Conservation (phyloP, 768 basidiomycete species). For the Tricholoma terreum region DNA sequence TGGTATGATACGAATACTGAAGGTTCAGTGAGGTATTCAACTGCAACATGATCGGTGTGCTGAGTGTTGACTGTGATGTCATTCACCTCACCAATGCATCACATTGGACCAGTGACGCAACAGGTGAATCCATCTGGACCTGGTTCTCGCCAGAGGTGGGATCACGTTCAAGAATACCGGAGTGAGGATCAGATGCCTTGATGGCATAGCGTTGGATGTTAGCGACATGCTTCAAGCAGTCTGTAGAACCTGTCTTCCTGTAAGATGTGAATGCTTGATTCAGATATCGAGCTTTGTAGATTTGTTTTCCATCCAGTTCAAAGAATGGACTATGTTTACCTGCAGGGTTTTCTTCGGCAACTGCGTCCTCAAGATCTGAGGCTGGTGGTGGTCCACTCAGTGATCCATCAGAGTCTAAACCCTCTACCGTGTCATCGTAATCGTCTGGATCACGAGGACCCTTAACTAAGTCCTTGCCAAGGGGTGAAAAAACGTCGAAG, state of each 20-base stretch:
- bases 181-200: no score
- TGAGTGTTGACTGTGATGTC: slow-evolving; percentile 17
- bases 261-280: background rate
- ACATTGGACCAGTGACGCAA: slow-evolving; percentile 20
- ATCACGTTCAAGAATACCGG: no score
- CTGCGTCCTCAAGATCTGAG: background rate
- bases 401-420: no score
- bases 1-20: slow-evolving; percentile 18
- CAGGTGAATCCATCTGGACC: slow-evolving; percentile 18
- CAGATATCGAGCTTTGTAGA: no score
- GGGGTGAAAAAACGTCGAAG: slow-evolving; percentile 12
- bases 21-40: slow-evolving; percentile 18
- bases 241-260: background rate
- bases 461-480: slow-evolving; percentile 5
- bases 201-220: background rate
- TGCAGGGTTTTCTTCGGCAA: background rate
- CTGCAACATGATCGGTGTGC: slow-evolving; percentile 9
- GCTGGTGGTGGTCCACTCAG: background rate
- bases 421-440: background rate
- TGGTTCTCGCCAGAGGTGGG: no score
- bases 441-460: slow-evolving; percentile 1
- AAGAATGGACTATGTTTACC: background rate
- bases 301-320: background rate
- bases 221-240: slow-evolving; percentile 1
- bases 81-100: slow-evolving; percentile 27